Conservation (phyloP, 257 asterid species). For the Coffea eugenioides region DNA sequence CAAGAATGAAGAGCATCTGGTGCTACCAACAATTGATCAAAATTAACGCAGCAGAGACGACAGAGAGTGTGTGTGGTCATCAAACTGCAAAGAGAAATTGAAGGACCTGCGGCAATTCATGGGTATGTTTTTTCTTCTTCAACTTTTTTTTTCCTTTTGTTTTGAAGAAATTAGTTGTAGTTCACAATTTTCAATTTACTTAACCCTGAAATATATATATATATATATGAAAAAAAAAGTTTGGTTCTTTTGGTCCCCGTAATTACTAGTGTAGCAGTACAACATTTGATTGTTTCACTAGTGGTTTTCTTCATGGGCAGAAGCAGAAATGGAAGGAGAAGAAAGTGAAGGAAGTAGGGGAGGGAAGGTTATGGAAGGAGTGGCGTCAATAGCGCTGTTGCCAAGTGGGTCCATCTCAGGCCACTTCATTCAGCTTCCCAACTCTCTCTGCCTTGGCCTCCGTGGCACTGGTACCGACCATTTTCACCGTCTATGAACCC, state of each 20-base stretch:
- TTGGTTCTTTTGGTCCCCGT: no score
- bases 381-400: slow-evolving; percentile 86
- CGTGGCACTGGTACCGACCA: slow-evolving; percentile 66
- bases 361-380: slow-evolving; percentile 66
- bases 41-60: no score
- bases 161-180: no score
- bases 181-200: no score
- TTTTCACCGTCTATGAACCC: not conserved
- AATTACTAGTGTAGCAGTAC: no score
- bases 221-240: no score
- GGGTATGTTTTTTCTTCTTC: not conserved
- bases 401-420: slow-evolving; percentile 90
- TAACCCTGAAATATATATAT: no score
- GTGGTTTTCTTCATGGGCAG: not conserved
- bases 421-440: slow-evolving; percentile 87
- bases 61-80: no score
- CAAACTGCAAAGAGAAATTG: not conserved
- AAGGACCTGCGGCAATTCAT: no score
- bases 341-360: slow-evolving; percentile 18
- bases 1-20: no score
- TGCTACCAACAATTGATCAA: no score
- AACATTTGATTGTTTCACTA: not conserved
- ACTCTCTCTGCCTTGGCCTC: slow-evolving; percentile 81
- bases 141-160: no score
- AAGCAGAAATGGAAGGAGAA: slow-evolving; percentile 6